Evolutionary conservation across 1,284 basidiomycete species (phyloP), one percentile per base, ranked within the genome.

Genomic region (Sphaerobolus stellatus): DNA sequence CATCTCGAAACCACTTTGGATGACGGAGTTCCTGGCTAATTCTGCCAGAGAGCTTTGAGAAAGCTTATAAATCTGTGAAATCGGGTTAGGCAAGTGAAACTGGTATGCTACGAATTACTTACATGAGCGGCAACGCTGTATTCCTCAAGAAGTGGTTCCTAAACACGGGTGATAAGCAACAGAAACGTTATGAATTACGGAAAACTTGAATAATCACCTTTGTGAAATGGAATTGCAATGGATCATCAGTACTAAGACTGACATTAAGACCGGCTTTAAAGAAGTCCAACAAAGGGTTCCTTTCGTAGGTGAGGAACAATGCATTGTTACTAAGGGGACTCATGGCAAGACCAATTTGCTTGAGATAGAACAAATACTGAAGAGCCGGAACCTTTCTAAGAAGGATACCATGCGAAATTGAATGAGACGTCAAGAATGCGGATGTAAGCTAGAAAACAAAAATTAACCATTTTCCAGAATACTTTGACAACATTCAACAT

Each of bases 1-100:
- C 94, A 98, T 98, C 73, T 99, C 97, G 72, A 98, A 99, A 1
- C 97, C 97, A 61, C 91, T 94, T 70, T 99, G 97, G 51, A 94
- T 78, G 31, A 98, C 96, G 2, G 92, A 95, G 74, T 98, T 99
- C 45, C 96, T 84, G 18, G 97, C 96, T 25, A 99, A 81, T 73
- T 99, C 96, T 45, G 86, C 87, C 4, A 91, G 75, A 1, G 88
- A 89, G 61, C 84, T 87, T 66, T 91, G 89, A 0, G 92, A 91
- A 48, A 97, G 74, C 72, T 96, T 95, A 72, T 95, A 94, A 56
- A 96, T 95, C 86, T 93, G 64, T 44, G 46, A 45, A 54, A 43
- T 40, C n/a, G 52, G 50, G 47, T 31, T 24, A 22, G 7, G n/a
- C 8, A 18, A 40, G 27, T 47, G 16, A 44, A 24, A 56, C 16